A percentile compares a stretch with the other conserved stretches of the same genome.
These are phyloP conservation scores for Lactifluus piperatus DNA, from an alignment of 768 basidiomycete genomes.

Conservation along the genomic window DNA sequence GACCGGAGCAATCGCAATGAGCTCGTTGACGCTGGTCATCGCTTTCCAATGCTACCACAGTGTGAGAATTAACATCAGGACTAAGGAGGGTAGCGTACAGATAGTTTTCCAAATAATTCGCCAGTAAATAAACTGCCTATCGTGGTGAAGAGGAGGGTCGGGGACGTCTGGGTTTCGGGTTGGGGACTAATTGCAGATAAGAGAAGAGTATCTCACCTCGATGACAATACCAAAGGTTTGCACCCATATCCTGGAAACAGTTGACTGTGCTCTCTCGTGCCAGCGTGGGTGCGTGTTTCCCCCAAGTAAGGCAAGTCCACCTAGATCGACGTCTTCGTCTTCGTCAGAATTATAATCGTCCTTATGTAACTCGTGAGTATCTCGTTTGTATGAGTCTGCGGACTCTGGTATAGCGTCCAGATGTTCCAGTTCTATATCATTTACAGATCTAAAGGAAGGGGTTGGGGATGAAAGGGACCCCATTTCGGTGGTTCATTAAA, in stretches of 20 bases:
- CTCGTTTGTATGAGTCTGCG: slow-evolving; percentile 13
- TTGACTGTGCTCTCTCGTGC: slow-evolving; percentile 21
- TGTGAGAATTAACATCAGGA: background rate
- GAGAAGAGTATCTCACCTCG: slow-evolving; percentile 41
- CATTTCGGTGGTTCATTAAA: background rate
- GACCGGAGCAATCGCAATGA: slow-evolving; percentile 94
- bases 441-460: slow-evolving; percentile 11
- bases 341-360: slow-evolving; percentile 14
- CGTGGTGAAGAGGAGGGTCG: slow-evolving; percentile 78
- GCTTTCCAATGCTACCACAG: slow-evolving; percentile 68
- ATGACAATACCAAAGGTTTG: slow-evolving; percentile 56
- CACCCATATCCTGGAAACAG: slow-evolving; percentile 42
- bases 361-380: background rate
- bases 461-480: background rate
- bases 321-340: slow-evolving; percentile 34
- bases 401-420: slow-evolving; percentile 26
- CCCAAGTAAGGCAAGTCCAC: slow-evolving; percentile 38
- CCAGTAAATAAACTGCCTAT: slow-evolving; percentile 85
- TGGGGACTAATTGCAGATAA: background rate
- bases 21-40: slow-evolving; percentile 84
- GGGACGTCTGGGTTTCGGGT: slow-evolving; percentile 53
- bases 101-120: slow-evolving; percentile 78
- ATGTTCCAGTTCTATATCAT: slow-evolving; percentile 29
- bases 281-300: slow-evolving; percentile 26
- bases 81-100: slow-evolving; percentile 36